Base-by-base conservation (phyloP, 306 rosid genomes). In the Prinsepia uniflora region DNA sequence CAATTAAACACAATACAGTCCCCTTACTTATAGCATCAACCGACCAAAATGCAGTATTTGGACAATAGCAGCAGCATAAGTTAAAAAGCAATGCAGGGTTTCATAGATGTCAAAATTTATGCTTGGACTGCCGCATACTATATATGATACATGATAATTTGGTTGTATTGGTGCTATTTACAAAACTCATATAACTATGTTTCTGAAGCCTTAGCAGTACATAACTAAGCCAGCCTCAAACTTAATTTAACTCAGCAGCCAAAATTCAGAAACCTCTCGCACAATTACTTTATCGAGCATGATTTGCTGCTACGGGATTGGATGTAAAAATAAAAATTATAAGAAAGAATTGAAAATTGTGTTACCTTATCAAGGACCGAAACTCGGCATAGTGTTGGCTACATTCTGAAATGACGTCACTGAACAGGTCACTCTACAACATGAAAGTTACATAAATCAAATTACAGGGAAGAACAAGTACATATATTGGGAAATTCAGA, bases 341-440 rank as follows among this genome's bases (percentile, higher is more conserved):
- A 5, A 22, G 36, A 14, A 36, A 67, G 2, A 0, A 9, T 14
- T 12, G 15, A 19, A 72, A 36, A 62, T 53, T 36, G 44, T 44
- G 36, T 50, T 72, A 82, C 89, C 87, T 85, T 65, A 82, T 75
- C 76, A 80, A 70, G 46, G 83, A 67, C 56, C 80, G 85, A 66
- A 85, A 81, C 76, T 85, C 85, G 12, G 76, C 63, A 66, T 80
- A 82, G 75, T 85, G 89, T 46, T 83, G 89, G 49, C 70, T 68
- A 74, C 89, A 80, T 70, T 85, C 85, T 50, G 75, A 79, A 70
- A 76, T 75, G 20, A 80, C 89, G 72, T 80, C 83, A 62, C 80
- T 78, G 62, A 82, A 77, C n/a, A 82, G 59, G 50, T 82, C 80
- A 43, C 81, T 82, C 89, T 82, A 55, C 74, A 82, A 22, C 55